phyloP scores from a whole-genome alignment of 192 early-diverging fungal genomes.

The Gigaspora rosea region DNA sequence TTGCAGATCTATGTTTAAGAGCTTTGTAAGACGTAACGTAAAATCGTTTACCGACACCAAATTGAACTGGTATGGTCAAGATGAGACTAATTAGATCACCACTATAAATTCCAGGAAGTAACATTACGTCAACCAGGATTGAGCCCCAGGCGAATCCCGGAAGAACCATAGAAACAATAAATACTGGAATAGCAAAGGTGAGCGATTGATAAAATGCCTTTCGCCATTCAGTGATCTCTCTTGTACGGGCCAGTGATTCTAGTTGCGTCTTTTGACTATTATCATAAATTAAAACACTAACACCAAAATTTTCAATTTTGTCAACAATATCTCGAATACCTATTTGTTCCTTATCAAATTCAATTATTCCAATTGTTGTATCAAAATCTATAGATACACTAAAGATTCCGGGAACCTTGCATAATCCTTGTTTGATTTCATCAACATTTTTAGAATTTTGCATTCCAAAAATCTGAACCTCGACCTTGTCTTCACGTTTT shows the following conservation, averaged over 20 bases:
- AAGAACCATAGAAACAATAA: constrained; percentile 76
- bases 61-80: constrained; percentile 92
- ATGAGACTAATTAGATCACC: constrained; percentile 67
- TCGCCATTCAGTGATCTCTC: constrained; percentile 85
- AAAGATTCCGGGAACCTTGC: constrained; percentile 58
- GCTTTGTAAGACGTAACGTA: constrained; percentile 78
- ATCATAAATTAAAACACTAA: constrained; percentile 71
- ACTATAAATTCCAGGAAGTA: constrained; percentile 66
- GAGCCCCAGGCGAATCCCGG: constrained; percentile 50
- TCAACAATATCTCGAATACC: constrained; percentile 82
- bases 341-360: constrained; percentile 62
- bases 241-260: constrained; percentile 83
- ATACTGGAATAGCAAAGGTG: constrained; percentile 80
- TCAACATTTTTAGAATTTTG: constrained; percentile 80
- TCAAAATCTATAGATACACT: constrained; percentile 74
- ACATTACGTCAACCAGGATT: constrained; percentile 36
- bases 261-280: constrained; percentile 72
- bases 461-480: constrained; percentile 95
- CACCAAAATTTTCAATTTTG: constrained; percentile 79
- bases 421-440: constrained; percentile 72
- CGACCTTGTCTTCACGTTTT: constrained; percentile 51
- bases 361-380: constrained; percentile 72
- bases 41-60: constrained; percentile 82
- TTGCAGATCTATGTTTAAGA: constrained; percentile 78
- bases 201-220: constrained; percentile 64